These are phyloP conservation scores for Backusella psychrophila DNA, from an alignment of 192 early-diverging fungal genomes.

Conservation along the genomic window DNA sequence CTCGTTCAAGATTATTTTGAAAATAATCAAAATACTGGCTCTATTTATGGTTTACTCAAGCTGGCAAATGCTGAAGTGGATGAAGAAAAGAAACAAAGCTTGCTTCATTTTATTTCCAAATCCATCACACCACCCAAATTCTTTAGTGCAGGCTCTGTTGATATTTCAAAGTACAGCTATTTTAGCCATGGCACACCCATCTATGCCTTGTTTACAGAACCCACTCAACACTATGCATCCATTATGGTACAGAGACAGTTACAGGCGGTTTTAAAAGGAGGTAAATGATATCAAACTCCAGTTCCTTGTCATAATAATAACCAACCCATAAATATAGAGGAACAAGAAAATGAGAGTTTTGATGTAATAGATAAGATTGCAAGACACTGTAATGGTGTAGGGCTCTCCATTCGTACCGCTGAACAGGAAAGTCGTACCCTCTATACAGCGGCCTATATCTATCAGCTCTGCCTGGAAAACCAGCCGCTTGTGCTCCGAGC, in stretches of 20 bases:
- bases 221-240: neutral
- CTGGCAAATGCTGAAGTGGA: neutral
- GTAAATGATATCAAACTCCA: neutral
- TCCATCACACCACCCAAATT: neutral
- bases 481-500: neutral
- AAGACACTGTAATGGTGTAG: neutral
- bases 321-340: neutral
- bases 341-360: neutral
- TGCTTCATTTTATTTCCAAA: constrained; percentile 1
- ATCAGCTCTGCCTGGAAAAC: neutral
- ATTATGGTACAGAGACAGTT: constrained; percentile 1
- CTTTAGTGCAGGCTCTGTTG: constrained; percentile 14
- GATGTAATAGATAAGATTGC: constrained; percentile 5
- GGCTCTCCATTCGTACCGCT: neutral
- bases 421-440: constrained; percentile 5
- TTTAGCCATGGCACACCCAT: constrained; percentile 12
- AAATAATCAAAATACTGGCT: neutral
- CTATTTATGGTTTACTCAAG: neutral
- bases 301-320: too few species aligned
- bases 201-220: constrained; percentile 2
- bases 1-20: constrained; percentile 4
- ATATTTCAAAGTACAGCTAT: constrained; percentile 18
- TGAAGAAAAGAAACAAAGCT: neutral
- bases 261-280: neutral
- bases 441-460: constrained; percentile 5